Conservation (phyloP, 495 filamentous ascomycete species). For the Aspergillus homomorphus region DNA sequence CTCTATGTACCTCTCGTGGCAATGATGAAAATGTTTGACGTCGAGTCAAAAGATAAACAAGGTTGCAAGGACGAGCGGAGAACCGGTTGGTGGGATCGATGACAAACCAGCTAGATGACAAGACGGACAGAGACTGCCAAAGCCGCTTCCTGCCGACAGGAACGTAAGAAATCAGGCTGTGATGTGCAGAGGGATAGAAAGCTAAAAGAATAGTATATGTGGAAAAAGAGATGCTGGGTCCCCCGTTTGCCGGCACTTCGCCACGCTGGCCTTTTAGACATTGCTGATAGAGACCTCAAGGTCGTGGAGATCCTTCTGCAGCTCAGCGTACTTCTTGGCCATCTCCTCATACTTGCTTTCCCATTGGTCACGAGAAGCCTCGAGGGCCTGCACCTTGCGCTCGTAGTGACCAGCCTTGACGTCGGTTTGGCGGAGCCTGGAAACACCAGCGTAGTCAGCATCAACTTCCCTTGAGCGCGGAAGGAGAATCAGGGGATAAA, state of each 20-base stretch:
- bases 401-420: slow-evolving; percentile 99
- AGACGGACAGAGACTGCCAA: slow-evolving; percentile 19
- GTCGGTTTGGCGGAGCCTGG: slow-evolving; percentile 94
- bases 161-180: slow-evolving; percentile 24
- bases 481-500: background rate
- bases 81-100: slow-evolving; percentile 16
- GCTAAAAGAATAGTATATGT: slow-evolving; percentile 25
- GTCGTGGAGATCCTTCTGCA: slow-evolving; percentile 89
- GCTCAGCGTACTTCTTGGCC: slow-evolving; percentile 75
- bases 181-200: slow-evolving; percentile 25
- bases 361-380: slow-evolving; percentile 83
- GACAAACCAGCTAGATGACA: slow-evolving; percentile 16
- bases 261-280: slow-evolving; percentile 57
- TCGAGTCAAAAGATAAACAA: slow-evolving; percentile 9
- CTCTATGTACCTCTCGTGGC: slow-evolving; percentile 18
- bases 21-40: slow-evolving; percentile 1
- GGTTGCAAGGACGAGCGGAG: slow-evolving; percentile 9
- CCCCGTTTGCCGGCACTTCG: slow-evolving; percentile 31
- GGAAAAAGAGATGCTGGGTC: slow-evolving; percentile 30
- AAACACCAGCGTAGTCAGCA: slow-evolving; percentile 21
- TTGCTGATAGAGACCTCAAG: slow-evolving; percentile 86
- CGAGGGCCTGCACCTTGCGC: slow-evolving; percentile 97
- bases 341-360: slow-evolving; percentile 97
- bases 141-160: slow-evolving; percentile 26
- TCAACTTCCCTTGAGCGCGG: background rate